Base-by-base conservation (phyloP, 1,139 yeast genomes). In the Kluyveromyces sp. region DNA sequence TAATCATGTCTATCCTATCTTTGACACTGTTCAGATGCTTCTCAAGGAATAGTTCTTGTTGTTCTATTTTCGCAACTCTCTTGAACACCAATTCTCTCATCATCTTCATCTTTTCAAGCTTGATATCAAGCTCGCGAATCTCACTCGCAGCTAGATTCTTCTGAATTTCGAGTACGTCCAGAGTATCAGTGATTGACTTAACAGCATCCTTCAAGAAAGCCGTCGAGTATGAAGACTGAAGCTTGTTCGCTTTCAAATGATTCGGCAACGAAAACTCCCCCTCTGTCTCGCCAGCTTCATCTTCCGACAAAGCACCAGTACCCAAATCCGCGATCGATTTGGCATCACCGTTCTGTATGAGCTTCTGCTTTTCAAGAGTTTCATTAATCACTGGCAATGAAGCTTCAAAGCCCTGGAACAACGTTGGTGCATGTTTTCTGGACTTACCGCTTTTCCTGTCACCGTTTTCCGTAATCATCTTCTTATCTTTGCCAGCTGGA, bases 361-460 rank as follows among this genome's bases (percentile, higher is more conserved):
- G 20, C 33, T 47, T 44, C 26, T 49, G 52, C 26, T 48, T 39
- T 43, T 49, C 54, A 32, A 55, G 54, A 28, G 65, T 66, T 48
- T 69, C 74, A 49, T 71, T 64, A 19, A 71, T 61, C 30, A 71
- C 72, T 1, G 78, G 78, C 36, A 74, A 54, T 0, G 75, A 68
- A 1, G 85, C 86, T 50, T 69, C 73, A 55, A 80, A 82, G 0
- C 87, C 88, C 57, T 82, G 86, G 52, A 75, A 79, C 16, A 82
- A 62, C 1, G 85, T 75, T 15, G 46, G 52, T 22, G 47, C 56
- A 33, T 31, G 45, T 39, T 35, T 47, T 36, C 34, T 43, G 49
- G 29, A 47, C 41, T 39, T 40, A 13, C 13, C 20, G 13, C 16
- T 36, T 29, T 26, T 44, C 40, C 33, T 41, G 7, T 41, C 53